Conservation (phyloP, 345 rosid species). For the Populus euphratica region DNA sequence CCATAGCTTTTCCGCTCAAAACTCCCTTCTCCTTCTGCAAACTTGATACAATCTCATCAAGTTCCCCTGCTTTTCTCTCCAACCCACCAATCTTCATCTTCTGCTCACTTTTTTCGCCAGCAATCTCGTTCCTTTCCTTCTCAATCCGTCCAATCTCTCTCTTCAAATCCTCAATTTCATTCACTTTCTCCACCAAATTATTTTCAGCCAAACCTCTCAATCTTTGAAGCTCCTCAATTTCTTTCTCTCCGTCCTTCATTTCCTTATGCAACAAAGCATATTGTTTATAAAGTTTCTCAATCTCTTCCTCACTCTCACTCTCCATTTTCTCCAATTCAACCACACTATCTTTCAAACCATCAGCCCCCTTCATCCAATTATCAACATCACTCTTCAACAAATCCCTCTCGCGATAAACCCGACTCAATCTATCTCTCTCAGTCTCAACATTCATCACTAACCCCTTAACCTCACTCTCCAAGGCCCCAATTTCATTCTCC, state of each 20-base stretch:
- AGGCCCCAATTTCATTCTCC: slow-evolving; percentile 34
- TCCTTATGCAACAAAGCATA: slow-evolving; percentile 32
- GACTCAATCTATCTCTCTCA: slow-evolving; percentile 27
- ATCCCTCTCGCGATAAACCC: slow-evolving; percentile 47
- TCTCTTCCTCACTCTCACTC: slow-evolving; percentile 22
- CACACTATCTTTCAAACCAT: slow-evolving; percentile 34
- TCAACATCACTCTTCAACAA: slow-evolving; percentile 27
- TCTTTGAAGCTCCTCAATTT: slow-evolving; percentile 19
- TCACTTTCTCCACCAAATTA: slow-evolving; percentile 23
- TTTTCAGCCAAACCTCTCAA: slow-evolving; percentile 35
- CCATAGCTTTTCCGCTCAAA: slow-evolving; percentile 26
- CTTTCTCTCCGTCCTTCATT: slow-evolving; percentile 27
- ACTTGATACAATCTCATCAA: slow-evolving; percentile 26
- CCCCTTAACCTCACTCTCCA: slow-evolving; percentile 33
- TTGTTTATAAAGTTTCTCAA: slow-evolving; percentile 33
- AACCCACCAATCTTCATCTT: slow-evolving; percentile 31
- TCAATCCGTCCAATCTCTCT: slow-evolving; percentile 26
- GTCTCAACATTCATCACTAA: slow-evolving; percentile 29
- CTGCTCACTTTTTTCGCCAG: slow-evolving; percentile 29
- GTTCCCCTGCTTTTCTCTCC: slow-evolving; percentile 27
- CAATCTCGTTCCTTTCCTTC: slow-evolving; percentile 40
- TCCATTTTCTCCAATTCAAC: slow-evolving; percentile 39
- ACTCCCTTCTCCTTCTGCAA: slow-evolving; percentile 40
- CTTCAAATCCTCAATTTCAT: slow-evolving; percentile 35
- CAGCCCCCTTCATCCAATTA: slow-evolving; percentile 28